These are phyloP conservation scores for Triangularia setosa DNA, from an alignment of 2,329 filamentous ascomycete species.

Conservation along the genomic window DNA sequence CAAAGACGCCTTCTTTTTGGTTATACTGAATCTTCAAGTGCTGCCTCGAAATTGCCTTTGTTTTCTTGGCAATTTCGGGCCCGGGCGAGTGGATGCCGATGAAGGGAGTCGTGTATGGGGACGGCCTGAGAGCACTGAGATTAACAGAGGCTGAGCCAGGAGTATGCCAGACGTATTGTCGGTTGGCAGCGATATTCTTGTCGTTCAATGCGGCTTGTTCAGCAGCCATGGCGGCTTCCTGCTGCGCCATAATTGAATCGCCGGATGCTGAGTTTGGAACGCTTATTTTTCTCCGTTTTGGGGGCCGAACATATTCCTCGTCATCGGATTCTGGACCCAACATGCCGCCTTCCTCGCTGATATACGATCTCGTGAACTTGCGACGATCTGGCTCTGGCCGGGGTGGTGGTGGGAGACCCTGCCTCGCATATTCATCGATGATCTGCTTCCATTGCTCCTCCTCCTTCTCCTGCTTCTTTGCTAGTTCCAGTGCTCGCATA, in stretches of 20 bases:
- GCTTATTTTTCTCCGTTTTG: constrained; percentile 46
- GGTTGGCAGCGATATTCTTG: constrained; percentile 50
- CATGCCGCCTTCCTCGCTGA: constrained; percentile 68
- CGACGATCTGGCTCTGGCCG: constrained; percentile 43
- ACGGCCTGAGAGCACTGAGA: constrained; percentile 55
- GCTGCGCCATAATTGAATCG: constrained; percentile 13
- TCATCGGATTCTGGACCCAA: constrained; percentile 59
- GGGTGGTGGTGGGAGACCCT: constrained; percentile 48
- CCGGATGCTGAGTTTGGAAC: constrained; percentile 31
- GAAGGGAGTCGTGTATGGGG: constrained; percentile 59
- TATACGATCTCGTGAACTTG: constrained; percentile 61
- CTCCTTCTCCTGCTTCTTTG: constrained; percentile 48
- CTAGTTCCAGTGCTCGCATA: constrained; percentile 54
- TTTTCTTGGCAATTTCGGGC: constrained; percentile 56
- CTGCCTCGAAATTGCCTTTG: constrained; percentile 69
- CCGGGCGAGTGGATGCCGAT: constrained; percentile 70
- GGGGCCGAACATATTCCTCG: constrained; percentile 41
- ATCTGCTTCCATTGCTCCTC: constrained; percentile 42
- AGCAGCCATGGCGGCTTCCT: constrained; percentile 14
- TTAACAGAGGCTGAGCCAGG: constrained; percentile 58
- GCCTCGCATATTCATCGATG: constrained; percentile 44
- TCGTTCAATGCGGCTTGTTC: constrained; percentile 28
- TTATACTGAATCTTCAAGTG: constrained; percentile 73
- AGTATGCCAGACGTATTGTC: constrained; percentile 58
- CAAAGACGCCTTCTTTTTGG: constrained; percentile 57